A percentile compares a stretch with the other conserved stretches of the same genome.
Conservation (phyloP, 163 green algal genomes). For the Coccomyxa subellipsoidea region DNA sequence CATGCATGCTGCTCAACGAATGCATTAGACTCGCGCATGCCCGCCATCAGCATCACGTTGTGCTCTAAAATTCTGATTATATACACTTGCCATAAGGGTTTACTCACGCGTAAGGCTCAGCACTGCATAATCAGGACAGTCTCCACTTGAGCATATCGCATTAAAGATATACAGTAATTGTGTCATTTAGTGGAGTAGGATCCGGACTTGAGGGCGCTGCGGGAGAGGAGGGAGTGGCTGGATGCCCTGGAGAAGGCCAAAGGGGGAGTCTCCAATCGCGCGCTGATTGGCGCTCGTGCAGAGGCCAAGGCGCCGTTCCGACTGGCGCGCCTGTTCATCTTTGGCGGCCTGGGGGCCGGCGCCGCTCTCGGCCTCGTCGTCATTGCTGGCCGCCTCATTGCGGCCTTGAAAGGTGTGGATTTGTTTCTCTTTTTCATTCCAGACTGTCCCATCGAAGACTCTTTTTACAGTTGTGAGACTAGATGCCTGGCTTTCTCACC, state of each 20-base stretch:
- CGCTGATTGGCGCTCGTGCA: conserved; percentile 41
- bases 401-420: conserved; percentile 58
- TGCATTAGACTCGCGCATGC: no score
- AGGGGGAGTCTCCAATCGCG: conserved; percentile 40
- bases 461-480: no score
- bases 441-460: no score
- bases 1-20: no score
- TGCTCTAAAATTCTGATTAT: no score
- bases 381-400: conserved; percentile 61
- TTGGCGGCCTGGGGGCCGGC: conserved; percentile 67
- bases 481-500: no score
- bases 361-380: conserved; percentile 78
- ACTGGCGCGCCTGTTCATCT: conserved; percentile 73
- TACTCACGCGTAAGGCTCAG: no score
- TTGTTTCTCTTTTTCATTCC: no score
- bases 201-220: conserved; percentile 74
- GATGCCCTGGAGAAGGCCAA: conserved; percentile 63
- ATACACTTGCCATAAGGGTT: no score
- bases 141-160: no score
- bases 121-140: no score
- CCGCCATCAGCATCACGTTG: no score
- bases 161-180: background rate
- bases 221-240: conserved; percentile 82
- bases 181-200: conserved; percentile 47
- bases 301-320: conserved; percentile 86